A percentile compares a stretch with the other conserved stretches of the same genome.
These are phyloP conservation scores for Trichoderma aggressivum DNA, from an alignment of 2,329 filamentous ascomycete species.

Conservation along the genomic window DNA sequence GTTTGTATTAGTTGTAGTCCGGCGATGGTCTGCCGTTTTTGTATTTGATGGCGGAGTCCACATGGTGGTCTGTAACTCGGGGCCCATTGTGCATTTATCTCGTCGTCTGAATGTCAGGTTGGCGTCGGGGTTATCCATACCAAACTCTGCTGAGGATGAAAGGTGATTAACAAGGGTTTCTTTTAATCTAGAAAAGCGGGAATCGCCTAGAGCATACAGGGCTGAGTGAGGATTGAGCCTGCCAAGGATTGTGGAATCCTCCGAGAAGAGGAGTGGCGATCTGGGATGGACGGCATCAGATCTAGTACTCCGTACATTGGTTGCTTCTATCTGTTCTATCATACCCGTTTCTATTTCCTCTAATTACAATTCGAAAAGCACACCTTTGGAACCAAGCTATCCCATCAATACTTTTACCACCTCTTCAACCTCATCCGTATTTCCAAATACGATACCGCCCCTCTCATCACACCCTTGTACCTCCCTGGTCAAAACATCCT, in stretches of 20 bases:
- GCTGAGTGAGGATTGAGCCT: not conserved
- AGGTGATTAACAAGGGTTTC: not conserved
- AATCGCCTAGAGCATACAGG: not conserved
- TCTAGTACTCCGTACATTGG: not conserved
- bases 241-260: not conserved
- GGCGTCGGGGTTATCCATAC: not conserved
- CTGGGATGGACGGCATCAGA: not conserved
- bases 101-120: not conserved
- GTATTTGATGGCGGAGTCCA: not conserved
- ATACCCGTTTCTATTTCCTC: not conserved
- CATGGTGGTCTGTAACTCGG: not conserved
- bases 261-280: not conserved
- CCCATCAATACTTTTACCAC: slow-evolving; percentile 27
- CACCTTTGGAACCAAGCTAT: not conserved
- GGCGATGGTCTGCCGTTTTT: not conserved
- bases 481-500: slow-evolving; percentile 38
- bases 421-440: slow-evolving; percentile 44
- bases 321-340: not conserved
- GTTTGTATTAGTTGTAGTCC: not conserved
- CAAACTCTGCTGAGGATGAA: not conserved
- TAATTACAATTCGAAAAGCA: not conserved
- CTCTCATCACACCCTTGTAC: slow-evolving; percentile 46
- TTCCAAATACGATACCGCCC: slow-evolving; percentile 51
- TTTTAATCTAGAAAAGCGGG: not conserved
- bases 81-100: not conserved